Percentiles rank a stretch among this genome's conserved stretches.
Evolutionary conservation across 345 rosid species (phyloP).

Genomic region (Kernera saxatilis): DNA sequence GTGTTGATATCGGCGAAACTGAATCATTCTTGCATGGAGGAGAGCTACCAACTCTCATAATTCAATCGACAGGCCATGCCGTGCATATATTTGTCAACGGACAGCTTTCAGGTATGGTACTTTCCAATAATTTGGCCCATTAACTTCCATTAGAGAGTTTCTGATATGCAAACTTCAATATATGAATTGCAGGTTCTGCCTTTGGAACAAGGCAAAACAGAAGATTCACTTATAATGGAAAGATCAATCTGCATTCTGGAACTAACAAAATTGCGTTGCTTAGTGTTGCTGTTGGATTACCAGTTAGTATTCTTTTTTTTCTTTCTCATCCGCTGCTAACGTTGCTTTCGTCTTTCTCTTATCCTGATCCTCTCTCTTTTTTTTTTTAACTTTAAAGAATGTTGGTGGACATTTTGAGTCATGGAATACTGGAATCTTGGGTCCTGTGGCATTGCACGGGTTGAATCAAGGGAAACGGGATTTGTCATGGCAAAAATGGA

Average conservation of each 20-base stretch:
- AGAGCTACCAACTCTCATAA: constrained; percentile 79
- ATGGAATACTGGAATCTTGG: constrained; percentile 92
- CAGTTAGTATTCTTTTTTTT: constrained; percentile 45
- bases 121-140: neutral
- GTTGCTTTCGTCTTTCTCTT: neutral
- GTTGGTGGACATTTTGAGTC: constrained; percentile 95
- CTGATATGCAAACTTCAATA: neutral
- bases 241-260: constrained; percentile 76
- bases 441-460: constrained; percentile 93
- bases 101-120: constrained; percentile 70
- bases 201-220: constrained; percentile 76
- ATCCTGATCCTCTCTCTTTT: neutral
- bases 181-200: constrained; percentile 63
- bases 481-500: constrained; percentile 94
- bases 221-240: constrained; percentile 67
- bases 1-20: constrained; percentile 68
- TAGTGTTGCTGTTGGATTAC: constrained; percentile 94
- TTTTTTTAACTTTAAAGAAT: constrained; percentile 43
- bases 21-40: constrained; percentile 93
- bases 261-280: constrained; percentile 85
- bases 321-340: neutral
- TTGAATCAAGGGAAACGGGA: constrained; percentile 85
- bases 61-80: constrained; percentile 90
- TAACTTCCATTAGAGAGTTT: neutral
- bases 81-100: constrained; percentile 89